Conservation (phyloP, 768 basidiomycete genomes). For the Suillus plorans region DNA sequence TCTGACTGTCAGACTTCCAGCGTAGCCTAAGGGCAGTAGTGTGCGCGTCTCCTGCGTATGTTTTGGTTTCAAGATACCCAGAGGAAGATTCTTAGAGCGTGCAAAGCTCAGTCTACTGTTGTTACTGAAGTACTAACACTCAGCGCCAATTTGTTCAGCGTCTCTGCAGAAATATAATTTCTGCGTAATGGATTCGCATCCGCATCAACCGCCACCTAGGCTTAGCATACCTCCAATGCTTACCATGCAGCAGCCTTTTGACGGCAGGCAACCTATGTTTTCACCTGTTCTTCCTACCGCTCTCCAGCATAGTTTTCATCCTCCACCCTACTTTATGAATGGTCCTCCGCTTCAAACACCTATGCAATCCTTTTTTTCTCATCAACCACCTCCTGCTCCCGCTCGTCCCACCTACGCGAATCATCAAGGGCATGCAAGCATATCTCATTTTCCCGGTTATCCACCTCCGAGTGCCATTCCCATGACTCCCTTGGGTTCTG, state of each 20-base stretch:
- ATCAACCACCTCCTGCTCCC: conserved; percentile 48
- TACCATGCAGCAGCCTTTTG: conserved; percentile 56
- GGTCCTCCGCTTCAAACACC: conserved; percentile 62
- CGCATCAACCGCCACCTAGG: conserved; percentile 52
- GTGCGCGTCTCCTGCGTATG: conserved; percentile 4
- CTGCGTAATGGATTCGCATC: conserved; percentile 34
- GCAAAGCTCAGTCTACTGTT: conserved; percentile 8
- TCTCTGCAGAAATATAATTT: conserved; percentile 8
- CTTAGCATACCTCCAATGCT: conserved; percentile 58
- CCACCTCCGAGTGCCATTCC: conserved; percentile 55
- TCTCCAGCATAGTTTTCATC: conserved; percentile 57
- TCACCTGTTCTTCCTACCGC: conserved; percentile 66
- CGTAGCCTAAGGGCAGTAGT: neutral
- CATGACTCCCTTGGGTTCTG: conserved; percentile 59
- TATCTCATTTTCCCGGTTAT: conserved; percentile 64
- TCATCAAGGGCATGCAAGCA: conserved; percentile 55
- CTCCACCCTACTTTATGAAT: conserved; percentile 45
- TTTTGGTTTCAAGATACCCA: conserved; percentile 1
- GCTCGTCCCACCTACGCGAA: conserved; percentile 51
- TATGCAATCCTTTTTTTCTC: conserved; percentile 67
- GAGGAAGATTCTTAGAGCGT: conserved; percentile 1
- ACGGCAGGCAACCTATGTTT: conserved; percentile 48
- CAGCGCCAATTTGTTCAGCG: conserved; percentile 4
- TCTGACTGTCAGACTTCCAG: neutral
- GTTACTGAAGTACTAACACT: neutral